Base-by-base conservation (phyloP, 139 green algal species). In the Micromonas pusilla region DNA sequence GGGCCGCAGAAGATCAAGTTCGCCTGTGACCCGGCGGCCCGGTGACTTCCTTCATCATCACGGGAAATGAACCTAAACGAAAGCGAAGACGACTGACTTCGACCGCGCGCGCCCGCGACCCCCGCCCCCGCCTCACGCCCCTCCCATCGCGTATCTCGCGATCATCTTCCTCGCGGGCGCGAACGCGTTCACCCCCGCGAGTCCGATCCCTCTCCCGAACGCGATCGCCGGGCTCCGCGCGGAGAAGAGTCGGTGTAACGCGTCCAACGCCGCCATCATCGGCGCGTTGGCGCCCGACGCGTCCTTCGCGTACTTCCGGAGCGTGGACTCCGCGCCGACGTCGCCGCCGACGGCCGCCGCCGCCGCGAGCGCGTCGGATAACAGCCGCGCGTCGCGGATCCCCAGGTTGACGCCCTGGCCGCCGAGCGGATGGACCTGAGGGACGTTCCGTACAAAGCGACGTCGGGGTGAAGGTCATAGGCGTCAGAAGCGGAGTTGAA, bases 321-420 rank as follows among this genome's bases (percentile, higher is more conserved):
- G 72, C 26, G 70, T 32, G 28, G 30, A 54, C 32, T 39, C 13
- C 3, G n/a, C 37, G n/a, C 66, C 70, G 3, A 78, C 52, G 67
- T 82, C 77, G 19, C 52, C 36, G 20, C 77, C 81, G 23, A 68
- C 23, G 21, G 32, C 28, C 52, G 28, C 0, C 20, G 66, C 80
- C 1, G 26, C 25, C 30, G 25, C 70, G 32, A 88, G 37, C 26
- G 73, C 62, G 6, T 71, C 39, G 28, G 67, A 45, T 26, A 85
- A 60, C 26, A 60, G 28, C 13, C 38, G 25, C 31, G 26, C 77
- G 77, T 88, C 83, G 5, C 31, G 67, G 23, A 88, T 82, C 1
- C 84, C 84, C 2, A 88, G 60, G 72, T 88, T 88, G 6, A 81
- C 79, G 20, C 84, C 84, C 66, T 88, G 84, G 16, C 84, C 84